Evolutionary conservation across 2,329 filamentous ascomycete species (phyloP).

Genomic region (Stemphylium beticola): DNA sequence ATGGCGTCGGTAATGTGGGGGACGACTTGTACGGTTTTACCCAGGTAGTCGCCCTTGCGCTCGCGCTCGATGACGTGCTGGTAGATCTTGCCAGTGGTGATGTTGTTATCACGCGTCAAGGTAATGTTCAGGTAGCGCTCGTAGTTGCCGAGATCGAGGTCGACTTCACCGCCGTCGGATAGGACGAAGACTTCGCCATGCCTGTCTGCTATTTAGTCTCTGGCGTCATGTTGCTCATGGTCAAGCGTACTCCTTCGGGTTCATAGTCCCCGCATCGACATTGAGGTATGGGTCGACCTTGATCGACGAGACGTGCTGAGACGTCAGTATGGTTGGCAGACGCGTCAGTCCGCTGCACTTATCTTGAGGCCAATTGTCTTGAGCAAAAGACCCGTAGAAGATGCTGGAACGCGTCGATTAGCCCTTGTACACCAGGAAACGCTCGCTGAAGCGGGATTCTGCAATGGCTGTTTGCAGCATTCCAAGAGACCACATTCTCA

Average conservation of each 20-base stretch:
- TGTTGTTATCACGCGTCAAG: conserved; percentile 87
- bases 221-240: not conserved
- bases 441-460: not conserved
- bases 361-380: conserved; percentile 83
- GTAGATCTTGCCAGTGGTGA: conserved; percentile 98
- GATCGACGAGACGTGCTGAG: conserved; percentile 66
- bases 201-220: conserved; percentile 50
- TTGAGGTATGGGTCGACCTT: conserved; percentile 78
- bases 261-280: conserved; percentile 76
- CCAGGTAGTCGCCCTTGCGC: conserved; percentile 78
- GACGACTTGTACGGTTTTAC: conserved; percentile 87
- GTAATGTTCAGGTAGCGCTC: conserved; percentile 83
- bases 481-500: not conserved
- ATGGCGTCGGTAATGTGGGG: conserved; percentile 92
- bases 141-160: conserved; percentile 78
- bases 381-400: conserved; percentile 74
- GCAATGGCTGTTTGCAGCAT: not conserved
- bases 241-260: conserved; percentile 65
- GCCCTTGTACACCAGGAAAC: not conserved
- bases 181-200: conserved; percentile 92
- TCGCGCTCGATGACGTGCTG: conserved; percentile 82
- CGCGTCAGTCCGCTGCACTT: conserved; percentile 50
- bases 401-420: conserved; percentile 59
- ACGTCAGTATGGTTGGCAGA: conserved; percentile 39
- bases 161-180: conserved; percentile 79